Base-by-base conservation (phyloP, 2,329 filamentous ascomycete genomes). In the Amesomyces nigricolor region DNA sequence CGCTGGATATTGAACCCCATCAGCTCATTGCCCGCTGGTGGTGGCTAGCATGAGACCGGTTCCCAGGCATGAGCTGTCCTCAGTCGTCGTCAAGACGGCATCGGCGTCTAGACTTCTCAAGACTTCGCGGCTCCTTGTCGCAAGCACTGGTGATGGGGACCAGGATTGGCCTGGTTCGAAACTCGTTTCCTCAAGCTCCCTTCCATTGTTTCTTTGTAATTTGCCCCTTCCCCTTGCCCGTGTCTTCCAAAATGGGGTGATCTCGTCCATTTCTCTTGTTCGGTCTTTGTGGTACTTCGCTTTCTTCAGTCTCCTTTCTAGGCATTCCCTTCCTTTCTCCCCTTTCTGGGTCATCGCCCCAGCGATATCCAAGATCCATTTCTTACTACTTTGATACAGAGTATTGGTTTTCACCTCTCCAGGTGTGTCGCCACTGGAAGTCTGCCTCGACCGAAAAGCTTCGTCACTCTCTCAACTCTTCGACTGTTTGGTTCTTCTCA, bases 321-420 rank as follows among this genome's bases (percentile, higher is more conserved):
- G 39, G 53, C 43, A 43, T 57, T 38, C 47, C 45, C 43, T 60
- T 61, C 59, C 22, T 38, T 59, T 57, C 57, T 56, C 17, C 47
- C 39, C 47, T 50, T 51, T 46, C 39, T 19, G 50, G 32, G 50
- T 39, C 47, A 44, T 57, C 47, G 22, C 11, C 39, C 16, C 32
- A 40, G 32, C 46, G 49, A 56, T 49, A 57, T 44, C 50, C 43
- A 49, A 48, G 37, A 39, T 32, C 45, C 47, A 9, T 54, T 54
- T 26, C 45, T 42, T 46, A 43, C 14, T 8, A 9, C 11, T 4
- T 16, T 6, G 9, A 51, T 32, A 56, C 58, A 58, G 55, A 55
- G 53, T 47, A 58, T 48, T 35, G n/a, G 30, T 47, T 57, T 53
- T 51, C 37, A 11, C 52, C 5, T 53, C 55, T 54, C 38, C 39